Conservation (phyloP, 805 yeast genomes). For the Suhomyces emberorum region DNA sequence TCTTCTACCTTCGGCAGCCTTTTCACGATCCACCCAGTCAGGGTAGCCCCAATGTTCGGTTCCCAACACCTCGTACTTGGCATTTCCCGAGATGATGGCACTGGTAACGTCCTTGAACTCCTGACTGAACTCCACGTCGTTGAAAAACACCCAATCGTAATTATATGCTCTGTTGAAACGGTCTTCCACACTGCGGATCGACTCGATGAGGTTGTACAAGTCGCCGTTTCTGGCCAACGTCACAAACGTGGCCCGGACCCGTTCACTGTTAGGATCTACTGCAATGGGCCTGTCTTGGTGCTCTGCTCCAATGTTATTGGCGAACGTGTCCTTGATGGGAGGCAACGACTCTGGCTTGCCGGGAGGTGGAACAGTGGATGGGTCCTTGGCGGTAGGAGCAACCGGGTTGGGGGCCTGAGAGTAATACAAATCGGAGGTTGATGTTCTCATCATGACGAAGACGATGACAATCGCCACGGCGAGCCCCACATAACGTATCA, state of each 20-base stretch:
- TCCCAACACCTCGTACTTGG: slow-evolving; percentile 76
- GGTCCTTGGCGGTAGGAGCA: too few species aligned
- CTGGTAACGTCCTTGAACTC: slow-evolving; percentile 73
- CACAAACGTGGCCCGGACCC: slow-evolving; percentile 77
- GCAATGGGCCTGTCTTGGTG: too few species aligned
- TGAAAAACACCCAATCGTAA: slow-evolving; percentile 94
- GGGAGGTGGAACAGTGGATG: too few species aligned
- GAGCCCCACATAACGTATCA: slow-evolving; percentile 5
- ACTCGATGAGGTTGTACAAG: slow-evolving; percentile 53
- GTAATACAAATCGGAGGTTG: too few species aligned
- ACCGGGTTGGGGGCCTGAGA: too few species aligned
- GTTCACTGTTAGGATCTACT: slow-evolving; percentile 21
- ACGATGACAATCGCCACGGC: slow-evolving; percentile 8
- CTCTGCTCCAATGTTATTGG: too few species aligned
- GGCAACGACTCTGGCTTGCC: too few species aligned
- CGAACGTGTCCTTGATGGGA: slow-evolving; percentile 9
- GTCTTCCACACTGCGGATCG: slow-evolving; percentile 80
- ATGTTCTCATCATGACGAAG: slow-evolving; percentile 7
- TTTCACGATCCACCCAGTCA: slow-evolving; percentile 68
- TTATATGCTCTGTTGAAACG: slow-evolving; percentile 76
- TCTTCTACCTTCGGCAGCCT: slow-evolving; percentile 63
- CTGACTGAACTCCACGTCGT: slow-evolving; percentile 80
- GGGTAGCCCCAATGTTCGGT: slow-evolving; percentile 87
- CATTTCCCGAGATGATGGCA: slow-evolving; percentile 75
- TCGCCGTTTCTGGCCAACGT: slow-evolving; percentile 75